Base-by-base conservation (phyloP, 371 early-diverging fungal genomes). In the Dichotomocladium elegans region DNA sequence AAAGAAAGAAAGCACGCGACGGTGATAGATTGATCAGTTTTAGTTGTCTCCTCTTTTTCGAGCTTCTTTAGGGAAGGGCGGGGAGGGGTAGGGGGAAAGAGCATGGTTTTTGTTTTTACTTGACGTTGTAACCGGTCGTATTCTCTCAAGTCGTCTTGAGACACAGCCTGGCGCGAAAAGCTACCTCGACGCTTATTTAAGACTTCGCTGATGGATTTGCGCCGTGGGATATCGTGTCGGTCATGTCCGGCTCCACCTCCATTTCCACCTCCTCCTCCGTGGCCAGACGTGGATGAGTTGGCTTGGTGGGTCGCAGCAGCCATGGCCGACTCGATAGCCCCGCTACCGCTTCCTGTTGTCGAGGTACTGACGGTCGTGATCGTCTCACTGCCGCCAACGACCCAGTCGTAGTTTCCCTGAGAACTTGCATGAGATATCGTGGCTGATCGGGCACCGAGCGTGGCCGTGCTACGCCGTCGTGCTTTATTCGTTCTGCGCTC, bases 191-290 rank as follows among this genome's bases (percentile, higher is more conserved):
- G 54, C 48, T 61, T 59, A n/a, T 65, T 54, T 47, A 76, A 70
- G 41, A 68, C 72, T 43, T 72, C 72, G 0, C 70, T 66, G n/a
- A 72, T 67, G 7, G 77, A 76, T 58, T 70, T 68, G 21, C 70
- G 64, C 41, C 73, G 61, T 48, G 60, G 47, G 12, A 22, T 22
- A 28, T 44, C 54, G 4, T 30, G 25, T 8, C 34, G 30, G 14
- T 33, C 14, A 14, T 8, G 15, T 17, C 34, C 48, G 34, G 11
- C n/a, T n/a, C n/a, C n/a, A n/a, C n/a, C n/a, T n/a, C n/a, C n/a
- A n/a, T n/a, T n/a, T n/a, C n/a, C n/a, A n/a, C n/a, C n/a, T n/a
- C n/a, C n/a, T n/a, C n/a, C n/a, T n/a, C n/a, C n/a, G 21, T 43
- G 21, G 51, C 27, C 19, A 26, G 58, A 19, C 4, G 55, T 17